Percentiles rank a stretch among this genome's conserved stretches.
phyloP scores from a whole-genome alignment of 495 filamentous ascomycete species.

The Daldinia grandis region DNA sequence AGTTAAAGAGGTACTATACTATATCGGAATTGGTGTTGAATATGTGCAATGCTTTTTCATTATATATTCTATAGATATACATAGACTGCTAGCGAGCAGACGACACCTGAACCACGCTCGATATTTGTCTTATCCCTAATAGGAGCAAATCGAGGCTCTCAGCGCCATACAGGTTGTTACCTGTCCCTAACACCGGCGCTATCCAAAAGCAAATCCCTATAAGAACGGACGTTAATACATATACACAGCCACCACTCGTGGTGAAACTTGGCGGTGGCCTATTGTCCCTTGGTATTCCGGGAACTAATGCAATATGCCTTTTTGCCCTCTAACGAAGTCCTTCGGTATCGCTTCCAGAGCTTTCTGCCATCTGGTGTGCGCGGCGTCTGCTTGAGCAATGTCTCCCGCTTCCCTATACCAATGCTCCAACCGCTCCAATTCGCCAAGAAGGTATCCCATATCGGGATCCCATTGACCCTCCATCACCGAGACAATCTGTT shows the following conservation, averaged over 20 bases:
- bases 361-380: constrained; percentile 33
- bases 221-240: background rate
- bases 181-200: constrained; percentile 32
- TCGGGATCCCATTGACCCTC: constrained; percentile 46
- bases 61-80: constrained; percentile 8
- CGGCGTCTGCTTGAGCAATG: constrained; percentile 26
- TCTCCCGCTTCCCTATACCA: constrained; percentile 46
- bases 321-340: constrained; percentile 33
- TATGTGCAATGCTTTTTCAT: background rate
- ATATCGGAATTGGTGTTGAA: background rate
- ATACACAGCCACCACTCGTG: constrained; percentile 1
- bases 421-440: constrained; percentile 41
- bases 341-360: constrained; percentile 43
- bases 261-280: background rate
- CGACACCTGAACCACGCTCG: background rate
- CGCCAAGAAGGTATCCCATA: constrained; percentile 44
- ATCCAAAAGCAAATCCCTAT: constrained; percentile 14
- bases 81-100: constrained; percentile 8
- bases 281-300: background rate
- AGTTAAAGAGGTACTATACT: background rate
- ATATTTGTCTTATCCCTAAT: constrained; percentile 31
- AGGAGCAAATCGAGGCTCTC: constrained; percentile 11
- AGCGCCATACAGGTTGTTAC: background rate
- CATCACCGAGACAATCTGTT: constrained; percentile 37
- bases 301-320: constrained; percentile 30